phyloP scores from a whole-genome alignment of 169 alveolate genomes.

The Plasmodium chabaudi region DNA sequence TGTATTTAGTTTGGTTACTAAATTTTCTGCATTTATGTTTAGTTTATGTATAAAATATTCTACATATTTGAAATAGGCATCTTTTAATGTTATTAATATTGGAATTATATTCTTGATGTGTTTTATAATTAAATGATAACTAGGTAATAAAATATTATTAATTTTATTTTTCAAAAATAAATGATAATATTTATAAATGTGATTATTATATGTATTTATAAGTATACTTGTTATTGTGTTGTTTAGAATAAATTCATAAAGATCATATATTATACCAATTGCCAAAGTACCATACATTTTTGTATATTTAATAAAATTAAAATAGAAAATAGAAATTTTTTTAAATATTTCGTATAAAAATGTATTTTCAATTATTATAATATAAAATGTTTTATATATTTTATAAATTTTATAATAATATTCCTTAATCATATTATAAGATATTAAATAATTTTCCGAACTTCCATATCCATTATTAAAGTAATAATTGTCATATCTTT shows the following conservation, averaged over 20 bases:
- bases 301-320: not conserved
- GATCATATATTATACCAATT: not conserved
- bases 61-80: not conserved
- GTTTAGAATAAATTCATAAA: not conserved
- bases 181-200: not conserved
- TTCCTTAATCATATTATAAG: slow-evolving; percentile 14
- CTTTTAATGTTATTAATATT: not conserved
- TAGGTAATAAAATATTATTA: not conserved
- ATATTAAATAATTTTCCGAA: slow-evolving; percentile 28
- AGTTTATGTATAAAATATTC: slow-evolving; percentile 19
- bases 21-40: slow-evolving; percentile 15
- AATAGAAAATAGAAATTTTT: not conserved
- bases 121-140: not conserved
- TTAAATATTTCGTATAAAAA: not conserved
- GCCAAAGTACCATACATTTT: not conserved
- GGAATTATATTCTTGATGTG: not conserved
- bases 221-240: not conserved
- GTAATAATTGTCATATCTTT: not conserved
- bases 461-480: not conserved
- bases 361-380: slow-evolving; percentile 34
- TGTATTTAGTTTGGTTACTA: slow-evolving; percentile 30
- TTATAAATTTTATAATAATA: slow-evolving; percentile 28
- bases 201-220: not conserved
- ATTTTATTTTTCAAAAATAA: slow-evolving; percentile 6
- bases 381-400: slow-evolving; percentile 56